Base-by-base conservation (phyloP, 768 basidiomycete genomes). In the Gloeophyllum trabeum region DNA sequence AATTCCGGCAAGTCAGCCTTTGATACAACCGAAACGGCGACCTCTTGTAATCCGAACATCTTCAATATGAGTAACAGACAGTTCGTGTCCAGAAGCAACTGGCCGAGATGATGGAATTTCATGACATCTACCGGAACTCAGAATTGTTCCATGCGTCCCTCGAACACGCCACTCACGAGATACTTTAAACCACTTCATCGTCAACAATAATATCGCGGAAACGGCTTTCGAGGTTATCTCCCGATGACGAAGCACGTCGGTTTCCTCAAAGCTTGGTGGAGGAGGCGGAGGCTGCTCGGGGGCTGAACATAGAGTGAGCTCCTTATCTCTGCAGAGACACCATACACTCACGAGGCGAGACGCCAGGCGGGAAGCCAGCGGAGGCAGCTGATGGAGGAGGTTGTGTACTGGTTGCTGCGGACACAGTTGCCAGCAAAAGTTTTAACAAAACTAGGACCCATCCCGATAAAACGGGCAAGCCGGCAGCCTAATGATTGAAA, bases 51-150 rank as follows among this genome's bases (percentile, higher is more conserved):
- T n/a, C 93, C 90, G 59, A 98, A 97, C 83, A 97, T 96, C 67
- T 97, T 97, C 51, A 99, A 64, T 39, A 98, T 88, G 23, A 98
- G 69, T 23, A 98, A 65, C 10, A 97, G 62, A 56, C 92, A 94
- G 53, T 98, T 98, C 19, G 91, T 93, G 52, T 98, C 94, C 35
- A 99, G 76, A 5, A 99, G 66, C 24, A 90, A 76, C 59, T 94
- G 92, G n/a, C 91, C 91, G 19, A 99, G 71, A 59, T 97, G 91
- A 60, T 99, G 93, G 56, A 96, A 97, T 58, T 99, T 98, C 86
- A 99, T 93, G 16, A 84, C 79, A 62, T 98, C 94, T 98, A 50
- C 13, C 21, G 41, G 30, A 18, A n/a, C 43, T 28, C 45, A 3
- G 7, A 35, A 40, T 36, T 26, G 39, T 14, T 16, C 22, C 5